Evolutionary conservation across 2,329 filamentous ascomycete species (phyloP).

Genomic region (Sporothrix globosa): DNA sequence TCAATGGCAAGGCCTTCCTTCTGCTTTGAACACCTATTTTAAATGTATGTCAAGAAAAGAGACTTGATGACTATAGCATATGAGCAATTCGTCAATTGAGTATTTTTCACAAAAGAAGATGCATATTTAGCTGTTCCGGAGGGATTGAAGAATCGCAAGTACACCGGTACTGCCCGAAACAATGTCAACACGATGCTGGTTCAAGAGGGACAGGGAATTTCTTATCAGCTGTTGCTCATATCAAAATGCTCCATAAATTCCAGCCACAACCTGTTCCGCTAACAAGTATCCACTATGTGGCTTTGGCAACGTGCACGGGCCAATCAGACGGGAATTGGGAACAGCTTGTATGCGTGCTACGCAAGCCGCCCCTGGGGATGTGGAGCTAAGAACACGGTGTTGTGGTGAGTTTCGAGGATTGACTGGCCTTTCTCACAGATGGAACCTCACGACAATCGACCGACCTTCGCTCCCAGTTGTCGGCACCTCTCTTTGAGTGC

Average conservation of each 20-base stretch:
- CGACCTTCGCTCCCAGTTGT: conserved; percentile 13
- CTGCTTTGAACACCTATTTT: no score
- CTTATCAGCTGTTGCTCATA: not conserved
- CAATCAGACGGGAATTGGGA: conserved; percentile 7
- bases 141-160: not conserved
- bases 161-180: not conserved
- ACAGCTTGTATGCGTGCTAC: conserved; percentile 32
- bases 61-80: no score
- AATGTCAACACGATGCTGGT: not conserved
- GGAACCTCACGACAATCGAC: conserved; percentile 7
- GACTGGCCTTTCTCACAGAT: conserved; percentile 25
- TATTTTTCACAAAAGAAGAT: no score
- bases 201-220: no score
- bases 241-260: not conserved
- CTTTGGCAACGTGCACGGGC: conserved; percentile 19
- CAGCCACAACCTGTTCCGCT: not conserved
- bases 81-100: no score
- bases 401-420: conserved; percentile 36
- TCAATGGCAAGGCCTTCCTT: not conserved
- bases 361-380: conserved; percentile 35
- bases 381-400: conserved; percentile 42
- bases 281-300: not conserved
- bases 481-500: not conserved
- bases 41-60: not conserved
- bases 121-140: no score